Conservation (phyloP, 2,329 filamentous ascomycete species). For the Clarireedia homoeocarpa region DNA sequence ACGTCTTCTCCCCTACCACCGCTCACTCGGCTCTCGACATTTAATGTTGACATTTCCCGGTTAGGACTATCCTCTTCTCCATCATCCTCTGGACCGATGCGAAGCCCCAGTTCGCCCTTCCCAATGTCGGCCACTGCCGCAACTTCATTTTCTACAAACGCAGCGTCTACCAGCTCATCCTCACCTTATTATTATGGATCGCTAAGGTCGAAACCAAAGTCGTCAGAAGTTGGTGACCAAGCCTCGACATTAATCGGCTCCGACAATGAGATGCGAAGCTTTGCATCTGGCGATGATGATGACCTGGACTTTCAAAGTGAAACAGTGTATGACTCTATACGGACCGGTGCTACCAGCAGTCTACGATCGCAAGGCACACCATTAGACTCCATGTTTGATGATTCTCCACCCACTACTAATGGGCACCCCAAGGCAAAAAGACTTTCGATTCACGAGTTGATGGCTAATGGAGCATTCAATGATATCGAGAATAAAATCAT, state of each 20-base stretch:
- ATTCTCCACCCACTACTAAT: constrained; percentile 56
- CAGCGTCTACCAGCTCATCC: constrained; percentile 33
- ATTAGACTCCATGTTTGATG: constrained; percentile 74
- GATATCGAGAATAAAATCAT: constrained; percentile 49
- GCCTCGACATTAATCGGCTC: constrained; percentile 60
- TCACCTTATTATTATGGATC: constrained; percentile 19
- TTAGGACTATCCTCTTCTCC: constrained; percentile 37
- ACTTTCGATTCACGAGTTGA: constrained; percentile 27
- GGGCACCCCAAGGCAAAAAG: constrained; percentile 31
- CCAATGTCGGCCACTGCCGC: constrained; percentile 25
- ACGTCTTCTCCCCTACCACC: constrained; percentile 49
- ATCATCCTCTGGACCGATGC: constrained; percentile 21
- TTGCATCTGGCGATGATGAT: constrained; percentile 64
- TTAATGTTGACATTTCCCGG: constrained; percentile 45
- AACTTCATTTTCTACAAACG: constrained; percentile 35
- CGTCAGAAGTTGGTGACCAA: constrained; percentile 30
- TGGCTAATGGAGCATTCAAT: constrained; percentile 39
- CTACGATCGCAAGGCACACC: constrained; percentile 61
- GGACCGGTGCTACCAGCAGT: constrained; percentile 61
- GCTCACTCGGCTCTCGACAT: constrained; percentile 45
- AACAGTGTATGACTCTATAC: constrained; percentile 68
- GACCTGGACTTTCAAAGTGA: constrained; percentile 75
- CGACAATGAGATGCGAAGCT: constrained; percentile 57
- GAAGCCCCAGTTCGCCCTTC: constrained; percentile 23
- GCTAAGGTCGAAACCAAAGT: constrained; percentile 16